A percentile compares a stretch with the other conserved stretches of the same genome.
These are phyloP conservation scores for Nicotiana otophora DNA, from an alignment of 257 asterid species.

Conservation along the genomic window DNA sequence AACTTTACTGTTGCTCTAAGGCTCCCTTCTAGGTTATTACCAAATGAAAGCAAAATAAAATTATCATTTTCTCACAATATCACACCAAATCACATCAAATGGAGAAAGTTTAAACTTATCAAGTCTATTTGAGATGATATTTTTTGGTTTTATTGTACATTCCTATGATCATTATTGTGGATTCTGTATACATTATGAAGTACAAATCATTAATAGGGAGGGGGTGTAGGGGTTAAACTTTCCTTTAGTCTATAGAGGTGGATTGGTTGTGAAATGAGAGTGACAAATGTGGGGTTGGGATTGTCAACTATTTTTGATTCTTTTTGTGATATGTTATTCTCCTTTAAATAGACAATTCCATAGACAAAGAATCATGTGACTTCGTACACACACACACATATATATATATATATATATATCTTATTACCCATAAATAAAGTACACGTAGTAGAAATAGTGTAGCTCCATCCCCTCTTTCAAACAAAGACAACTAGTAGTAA, in stretches of 20 bases:
- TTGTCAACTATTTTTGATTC: neutral
- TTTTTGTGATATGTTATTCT: neutral
- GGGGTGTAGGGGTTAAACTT: neutral
- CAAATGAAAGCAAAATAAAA: too few species aligned
- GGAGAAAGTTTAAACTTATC: neutral
- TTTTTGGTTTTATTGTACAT: neutral
- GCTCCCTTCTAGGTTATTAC: too few species aligned
- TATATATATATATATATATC: neutral
- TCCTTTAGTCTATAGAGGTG: neutral
- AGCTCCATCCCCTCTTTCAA: constrained; percentile 1
- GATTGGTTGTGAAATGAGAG: neutral
- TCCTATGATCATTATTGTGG: neutral
- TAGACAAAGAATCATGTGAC: neutral
- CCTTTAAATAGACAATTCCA: constrained; percentile 4
- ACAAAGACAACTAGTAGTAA: neutral
- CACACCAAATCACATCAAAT: neutral
- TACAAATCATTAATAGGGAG: neutral
- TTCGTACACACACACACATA: neutral
- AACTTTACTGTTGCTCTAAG: too few species aligned
- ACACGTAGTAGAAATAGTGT: neutral
- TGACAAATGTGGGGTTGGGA: neutral
- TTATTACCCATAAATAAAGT: neutral
- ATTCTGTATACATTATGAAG: neutral
- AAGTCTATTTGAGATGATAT: neutral
- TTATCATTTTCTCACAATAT: too few species aligned